These are phyloP conservation scores for Cyclocybe cylindracea DNA, from an alignment of 768 basidiomycete genomes.

Conservation along the genomic window DNA sequence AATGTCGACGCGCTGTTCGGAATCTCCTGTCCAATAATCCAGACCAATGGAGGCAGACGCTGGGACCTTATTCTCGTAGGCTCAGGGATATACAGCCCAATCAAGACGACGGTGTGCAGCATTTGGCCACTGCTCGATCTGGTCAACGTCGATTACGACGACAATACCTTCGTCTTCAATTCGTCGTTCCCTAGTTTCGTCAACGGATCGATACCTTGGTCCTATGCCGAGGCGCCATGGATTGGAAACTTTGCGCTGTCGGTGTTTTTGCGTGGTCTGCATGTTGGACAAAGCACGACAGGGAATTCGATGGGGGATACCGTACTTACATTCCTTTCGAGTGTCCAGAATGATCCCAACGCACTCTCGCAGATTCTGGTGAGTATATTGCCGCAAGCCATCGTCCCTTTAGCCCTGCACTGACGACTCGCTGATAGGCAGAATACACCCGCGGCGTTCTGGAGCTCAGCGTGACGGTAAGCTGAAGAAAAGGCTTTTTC, in stretches of 20 bases:
- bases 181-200: conserved; percentile 19
- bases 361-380: conserved; percentile 16
- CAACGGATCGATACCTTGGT: conserved; percentile 15
- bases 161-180: conserved; percentile 13
- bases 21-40: conserved; percentile 9
- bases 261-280: conserved; percentile 16
- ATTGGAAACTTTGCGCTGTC: conserved; percentile 17
- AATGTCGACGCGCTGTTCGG: conserved; percentile 18
- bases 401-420: not conserved
- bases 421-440: conserved; percentile 3
- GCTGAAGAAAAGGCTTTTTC: not conserved
- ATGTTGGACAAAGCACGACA: conserved; percentile 13
- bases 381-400: not conserved
- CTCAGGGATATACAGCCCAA: conserved; percentile 12
- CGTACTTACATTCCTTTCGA: conserved; percentile 14
- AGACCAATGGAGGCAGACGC: conserved; percentile 7
- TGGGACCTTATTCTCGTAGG: conserved; percentile 19
- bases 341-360: conserved; percentile 9
- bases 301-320: conserved; percentile 21
- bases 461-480: conserved; percentile 23
- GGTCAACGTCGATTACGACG: conserved; percentile 16
- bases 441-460: conserved; percentile 20
- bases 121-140: conserved; percentile 15
- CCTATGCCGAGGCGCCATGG: conserved; percentile 16
- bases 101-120: conserved; percentile 16